phyloP scores from a whole-genome alignment of 768 basidiomycete species.

The Floccularia luteovirens region DNA sequence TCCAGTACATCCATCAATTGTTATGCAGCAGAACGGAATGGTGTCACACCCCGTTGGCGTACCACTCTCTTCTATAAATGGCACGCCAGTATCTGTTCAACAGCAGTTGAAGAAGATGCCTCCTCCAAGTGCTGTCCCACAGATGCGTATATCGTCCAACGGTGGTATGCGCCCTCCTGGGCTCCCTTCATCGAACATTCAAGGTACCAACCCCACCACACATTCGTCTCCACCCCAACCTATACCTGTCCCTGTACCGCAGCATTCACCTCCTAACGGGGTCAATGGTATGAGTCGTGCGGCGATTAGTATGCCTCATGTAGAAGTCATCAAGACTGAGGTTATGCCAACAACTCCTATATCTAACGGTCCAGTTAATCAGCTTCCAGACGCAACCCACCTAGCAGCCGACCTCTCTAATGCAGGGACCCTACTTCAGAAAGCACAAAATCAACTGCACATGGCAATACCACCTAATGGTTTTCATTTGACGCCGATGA shows the following conservation, averaged over 20 bases:
- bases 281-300: conserved; percentile 26
- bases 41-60: background rate
- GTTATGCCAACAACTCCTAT: conserved; percentile 17
- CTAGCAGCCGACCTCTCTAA: conserved; percentile 11
- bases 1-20: conserved; percentile 13
- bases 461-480: conserved; percentile 30
- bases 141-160: conserved; percentile 56
- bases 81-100: conserved; percentile 50
- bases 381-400: conserved; percentile 7
- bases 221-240: conserved; percentile 31
- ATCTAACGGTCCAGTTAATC: conserved; percentile 20
- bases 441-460: conserved; percentile 26
- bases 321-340: conserved; percentile 31
- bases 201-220: conserved; percentile 19
- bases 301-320: conserved; percentile 39
- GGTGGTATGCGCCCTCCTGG: conserved; percentile 45
- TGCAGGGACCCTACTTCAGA: conserved; percentile 31
- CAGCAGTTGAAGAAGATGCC: conserved; percentile 59
- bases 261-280: conserved; percentile 26
- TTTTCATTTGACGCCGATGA: conserved; percentile 40
- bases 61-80: conserved; percentile 17
- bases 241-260: conserved; percentile 19
- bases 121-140: conserved; percentile 42
- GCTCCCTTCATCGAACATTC: conserved; percentile 21
- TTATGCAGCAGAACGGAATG: conserved; percentile 3